Conservation (phyloP, 164 flowering plant species). For the Vitis rotundifolia region DNA sequence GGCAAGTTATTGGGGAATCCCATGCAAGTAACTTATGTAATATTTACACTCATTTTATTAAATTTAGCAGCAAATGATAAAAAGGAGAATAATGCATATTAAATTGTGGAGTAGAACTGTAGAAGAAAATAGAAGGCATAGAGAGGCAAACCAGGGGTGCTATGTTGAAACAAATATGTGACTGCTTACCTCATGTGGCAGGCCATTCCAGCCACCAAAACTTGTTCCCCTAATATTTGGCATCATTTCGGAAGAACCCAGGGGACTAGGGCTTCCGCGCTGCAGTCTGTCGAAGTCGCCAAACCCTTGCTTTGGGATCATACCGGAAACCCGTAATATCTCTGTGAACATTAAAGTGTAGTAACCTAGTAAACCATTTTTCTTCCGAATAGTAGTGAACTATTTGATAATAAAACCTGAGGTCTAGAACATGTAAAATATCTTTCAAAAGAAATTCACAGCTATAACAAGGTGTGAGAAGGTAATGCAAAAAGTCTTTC, state of each 20-base stretch:
- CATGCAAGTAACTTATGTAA: too few relatives aligned
- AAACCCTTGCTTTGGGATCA: conserved; percentile 3
- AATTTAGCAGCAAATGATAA: too few relatives aligned
- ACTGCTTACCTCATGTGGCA: background rate
- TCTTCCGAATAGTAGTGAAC: too few relatives aligned
- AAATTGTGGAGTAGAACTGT: background rate
- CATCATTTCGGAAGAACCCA: conserved; percentile 3
- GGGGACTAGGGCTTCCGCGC: conserved; percentile 3
- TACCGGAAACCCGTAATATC: conserved; percentile 4
- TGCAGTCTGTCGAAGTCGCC: conserved; percentile 2
- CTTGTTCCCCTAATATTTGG: background rate
- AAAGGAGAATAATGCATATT: background rate
- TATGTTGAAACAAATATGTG: background rate
- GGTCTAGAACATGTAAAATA: too few relatives aligned
- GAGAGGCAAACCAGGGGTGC: too few relatives aligned
- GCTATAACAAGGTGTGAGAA: too few relatives aligned
- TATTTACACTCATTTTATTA: too few relatives aligned
- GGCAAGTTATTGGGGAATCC: too few relatives aligned
- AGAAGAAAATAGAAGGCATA: background rate
- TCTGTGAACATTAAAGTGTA: background rate
- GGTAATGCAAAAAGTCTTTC: too few relatives aligned
- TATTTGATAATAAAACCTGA: too few relatives aligned
- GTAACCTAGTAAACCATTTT: too few relatives aligned
- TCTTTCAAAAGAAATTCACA: too few relatives aligned
- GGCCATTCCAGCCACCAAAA: conserved; percentile 7